Base-by-base conservation (phyloP, 495 filamentous ascomycete genomes). In the Hyaloscypha variabilis region DNA sequence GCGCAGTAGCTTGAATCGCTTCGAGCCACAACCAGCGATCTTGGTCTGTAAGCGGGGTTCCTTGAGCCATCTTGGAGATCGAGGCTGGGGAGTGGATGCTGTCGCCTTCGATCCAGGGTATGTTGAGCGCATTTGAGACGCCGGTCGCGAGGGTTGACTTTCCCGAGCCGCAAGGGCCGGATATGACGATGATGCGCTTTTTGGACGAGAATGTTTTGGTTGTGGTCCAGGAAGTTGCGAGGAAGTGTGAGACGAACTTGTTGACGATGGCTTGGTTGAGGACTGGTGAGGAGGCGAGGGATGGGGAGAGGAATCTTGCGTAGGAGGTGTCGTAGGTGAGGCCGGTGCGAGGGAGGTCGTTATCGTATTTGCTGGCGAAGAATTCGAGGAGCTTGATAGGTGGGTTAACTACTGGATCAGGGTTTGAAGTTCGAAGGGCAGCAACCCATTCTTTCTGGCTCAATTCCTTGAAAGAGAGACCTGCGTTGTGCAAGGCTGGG, bases 1-100 rank as follows among this genome's bases (percentile, higher is more conserved):
- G 85, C 29, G 92, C 89, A 62, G 91, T 87, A 66, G 95, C 85
- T 71, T 93, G 91, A 6, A 97, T 84, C 29, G 85, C 81, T 67
- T 93, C 93, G 54, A 98, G 86, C 94, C 94, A 98, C 78, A 94
- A 92, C 94, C 94, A 97, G 61, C 94, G 90, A 77, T 98, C 94
- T 69, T 86, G 87, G 74, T 98, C 94, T 49, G 92, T 96, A 55
- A 98, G 82, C 6, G 94, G 91, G 57, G 87, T 89, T 66, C 91
- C 91, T 69, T 83, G 79, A 72, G 84, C 79, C 94, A 98, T 98
- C 77, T 98, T 98, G 34, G 92, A 87, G 72, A 96, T 88, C 79
- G 97, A 96, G 54, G 86, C 77, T 58, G 81, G 71, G 1, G 92
- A 83, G 74, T 98, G 94, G 75, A 86, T 97, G 93, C 93, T 90